phyloP scores from a whole-genome alignment of 2,329 filamentous ascomycete genomes.

The Aspergillus tanneri region DNA sequence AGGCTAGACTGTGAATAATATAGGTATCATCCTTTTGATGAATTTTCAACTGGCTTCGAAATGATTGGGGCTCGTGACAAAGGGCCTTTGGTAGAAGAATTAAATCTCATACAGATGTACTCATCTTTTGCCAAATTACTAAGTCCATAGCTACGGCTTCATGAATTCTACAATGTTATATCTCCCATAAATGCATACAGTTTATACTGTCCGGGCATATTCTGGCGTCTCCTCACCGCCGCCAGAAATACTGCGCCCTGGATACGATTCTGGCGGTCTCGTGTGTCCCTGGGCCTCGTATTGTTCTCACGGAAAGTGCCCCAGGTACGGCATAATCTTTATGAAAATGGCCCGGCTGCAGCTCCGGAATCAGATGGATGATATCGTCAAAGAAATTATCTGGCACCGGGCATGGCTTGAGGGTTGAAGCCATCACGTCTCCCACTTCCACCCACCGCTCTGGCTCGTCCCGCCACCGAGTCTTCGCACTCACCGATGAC shows the following conservation, averaged over 20 bases:
- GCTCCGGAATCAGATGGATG: conserved; percentile 32
- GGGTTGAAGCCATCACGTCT: conserved; percentile 39
- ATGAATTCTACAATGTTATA: no score
- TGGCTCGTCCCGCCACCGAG: conserved; percentile 39
- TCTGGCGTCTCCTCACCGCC: conserved; percentile 33
- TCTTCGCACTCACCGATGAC: conserved; percentile 37
- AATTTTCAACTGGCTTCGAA: no score
- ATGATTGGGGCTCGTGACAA: no score
- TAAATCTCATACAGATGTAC: no score
- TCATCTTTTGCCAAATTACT: no score
- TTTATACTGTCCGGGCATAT: no score
- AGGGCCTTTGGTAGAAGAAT: no score
- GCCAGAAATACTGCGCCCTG: conserved; percentile 38
- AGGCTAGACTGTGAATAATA: no score
- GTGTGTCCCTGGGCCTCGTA: conserved; percentile 32
- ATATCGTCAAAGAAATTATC: conserved; percentile 40
- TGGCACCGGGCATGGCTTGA: conserved; percentile 34
- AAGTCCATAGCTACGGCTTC: no score
- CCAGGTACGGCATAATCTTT: conserved; percentile 35
- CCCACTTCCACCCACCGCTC: conserved; percentile 38
- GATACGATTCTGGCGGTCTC: conserved; percentile 34
- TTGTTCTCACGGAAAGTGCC: conserved; percentile 42
- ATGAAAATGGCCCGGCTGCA: conserved; percentile 42
- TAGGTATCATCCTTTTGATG: no score
- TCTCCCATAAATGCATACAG: no score